Percentiles rank a stretch among this genome's conserved stretches.
Evolutionary conservation across 352 stramenopile genomes (phyloP).

Genomic region (Phytophthora macrochlamydospora): DNA sequence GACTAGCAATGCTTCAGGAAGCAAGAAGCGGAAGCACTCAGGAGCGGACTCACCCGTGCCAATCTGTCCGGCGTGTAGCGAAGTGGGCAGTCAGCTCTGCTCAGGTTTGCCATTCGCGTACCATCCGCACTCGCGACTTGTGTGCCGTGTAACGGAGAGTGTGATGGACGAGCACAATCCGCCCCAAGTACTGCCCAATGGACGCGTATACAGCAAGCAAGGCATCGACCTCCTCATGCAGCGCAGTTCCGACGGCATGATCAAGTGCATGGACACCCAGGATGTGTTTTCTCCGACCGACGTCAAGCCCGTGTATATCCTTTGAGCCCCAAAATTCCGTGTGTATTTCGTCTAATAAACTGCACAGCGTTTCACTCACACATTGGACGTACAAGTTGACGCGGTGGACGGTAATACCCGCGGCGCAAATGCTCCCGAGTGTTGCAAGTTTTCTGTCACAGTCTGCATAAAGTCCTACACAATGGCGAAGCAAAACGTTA

Average conservation of each 20-base stretch:
- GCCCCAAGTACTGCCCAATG: constrained; percentile 80
- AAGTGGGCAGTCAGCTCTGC: constrained; percentile 68
- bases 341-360: background rate
- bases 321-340: constrained; percentile 17
- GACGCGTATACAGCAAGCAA: constrained; percentile 82
- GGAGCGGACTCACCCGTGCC: constrained; percentile 37
- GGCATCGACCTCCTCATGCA: constrained; percentile 67
- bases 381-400: constrained; percentile 1
- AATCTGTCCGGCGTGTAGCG: constrained; percentile 78
- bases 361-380: background rate
- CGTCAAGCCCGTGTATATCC: constrained; percentile 82
- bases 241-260: constrained; percentile 48
- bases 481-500: no score
- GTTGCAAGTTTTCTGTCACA: constrained; percentile 74
- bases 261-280: constrained; percentile 78
- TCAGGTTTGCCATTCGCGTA: constrained; percentile 69
- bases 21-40: constrained; percentile 38
- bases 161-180: constrained; percentile 90
- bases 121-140: constrained; percentile 82
- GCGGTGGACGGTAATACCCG: constrained; percentile 15
- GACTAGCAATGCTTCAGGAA: constrained; percentile 11
- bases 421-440: constrained; percentile 65
- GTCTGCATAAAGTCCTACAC: constrained; percentile 85
- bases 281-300: constrained; percentile 63
- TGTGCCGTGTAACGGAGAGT: constrained; percentile 77